These are phyloP conservation scores for Botrytis pseudocinerea DNA, from an alignment of 2,329 filamentous ascomycete genomes.

Conservation along the genomic window DNA sequence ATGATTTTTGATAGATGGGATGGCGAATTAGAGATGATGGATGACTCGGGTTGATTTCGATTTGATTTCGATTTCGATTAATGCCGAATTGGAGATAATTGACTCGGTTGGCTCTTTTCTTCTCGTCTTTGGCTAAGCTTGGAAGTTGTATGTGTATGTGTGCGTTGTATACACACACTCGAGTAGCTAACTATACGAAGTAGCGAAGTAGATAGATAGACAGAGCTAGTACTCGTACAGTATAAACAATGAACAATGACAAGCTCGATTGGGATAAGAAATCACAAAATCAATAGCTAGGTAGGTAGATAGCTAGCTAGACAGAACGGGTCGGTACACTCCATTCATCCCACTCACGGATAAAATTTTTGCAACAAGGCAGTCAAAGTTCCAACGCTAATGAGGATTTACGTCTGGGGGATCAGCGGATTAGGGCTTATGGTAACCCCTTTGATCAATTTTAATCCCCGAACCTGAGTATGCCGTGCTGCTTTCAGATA, in stretches of 20 bases:
- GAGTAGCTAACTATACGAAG: background rate
- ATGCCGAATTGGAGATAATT: background rate
- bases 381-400: background rate
- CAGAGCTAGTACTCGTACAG: background rate
- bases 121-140: background rate
- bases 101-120: background rate
- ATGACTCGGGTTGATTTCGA: background rate
- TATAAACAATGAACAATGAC: background rate
- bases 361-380: background rate
- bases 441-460: background rate
- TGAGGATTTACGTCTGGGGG: slow-evolving; percentile 4
- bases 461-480: background rate
- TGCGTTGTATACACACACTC: background rate
- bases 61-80: background rate
- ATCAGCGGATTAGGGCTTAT: background rate
- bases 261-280: background rate
- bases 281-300: too few relatives aligned
- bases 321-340: background rate
- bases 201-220: background rate
- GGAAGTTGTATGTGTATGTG: background rate
- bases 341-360: background rate
- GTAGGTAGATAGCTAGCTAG: too few relatives aligned
- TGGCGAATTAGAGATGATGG: background rate
- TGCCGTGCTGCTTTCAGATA: background rate
- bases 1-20: background rate